Evolutionary conservation across 2,329 filamentous ascomycete genomes (phyloP), one percentile per base, ranked within the genome.

Genomic region (Colletotrichum scovillei): DNA sequence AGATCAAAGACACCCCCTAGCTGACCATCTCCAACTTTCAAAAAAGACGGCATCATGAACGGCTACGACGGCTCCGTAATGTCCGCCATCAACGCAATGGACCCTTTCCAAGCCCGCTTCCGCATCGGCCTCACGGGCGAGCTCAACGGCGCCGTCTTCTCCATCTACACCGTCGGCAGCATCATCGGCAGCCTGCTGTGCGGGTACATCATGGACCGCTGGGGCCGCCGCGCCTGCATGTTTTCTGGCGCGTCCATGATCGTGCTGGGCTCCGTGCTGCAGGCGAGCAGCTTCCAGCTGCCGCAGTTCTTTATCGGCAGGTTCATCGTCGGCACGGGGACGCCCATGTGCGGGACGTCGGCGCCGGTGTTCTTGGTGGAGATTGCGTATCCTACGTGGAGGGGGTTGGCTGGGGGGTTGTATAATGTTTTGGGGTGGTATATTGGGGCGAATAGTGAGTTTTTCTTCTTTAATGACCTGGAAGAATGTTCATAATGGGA

Each of bases 341-440:
- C 60, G 7, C 69, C 72, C 16, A 74, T 74, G 72, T 72, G 72
- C 26, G 75, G 73, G 14, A 76, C 75, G 6, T 71, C 75, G 8
- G 75, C 75, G 5, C 67, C 75, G 0, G 75, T 76, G 2, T 76
- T 70, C 35, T 66, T 76, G 6, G 75, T 76, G 4, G 75, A 76
- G 60, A 65, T 76, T 35, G 69, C 75, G 28, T 76, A 76, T 26
- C 75, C 75, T 4, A 76, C 75, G 4, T 76, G 75, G 75, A 66
- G 75, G 28, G 75, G 75, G 24, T 38, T 76, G 46, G 75, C 75
- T 9, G 73, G 75, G 8, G 75, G 75, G 3, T 35, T 75, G 32
- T 76, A 76, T 55, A 76, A 75, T 35, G 75, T 76, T 6, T 55
- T 75, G 12, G 75, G 75, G 8, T 76, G 75, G 75, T 71, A 75